Conservation (phyloP, 1,284 basidiomycete genomes). For the Bjerkandera adusta region DNA sequence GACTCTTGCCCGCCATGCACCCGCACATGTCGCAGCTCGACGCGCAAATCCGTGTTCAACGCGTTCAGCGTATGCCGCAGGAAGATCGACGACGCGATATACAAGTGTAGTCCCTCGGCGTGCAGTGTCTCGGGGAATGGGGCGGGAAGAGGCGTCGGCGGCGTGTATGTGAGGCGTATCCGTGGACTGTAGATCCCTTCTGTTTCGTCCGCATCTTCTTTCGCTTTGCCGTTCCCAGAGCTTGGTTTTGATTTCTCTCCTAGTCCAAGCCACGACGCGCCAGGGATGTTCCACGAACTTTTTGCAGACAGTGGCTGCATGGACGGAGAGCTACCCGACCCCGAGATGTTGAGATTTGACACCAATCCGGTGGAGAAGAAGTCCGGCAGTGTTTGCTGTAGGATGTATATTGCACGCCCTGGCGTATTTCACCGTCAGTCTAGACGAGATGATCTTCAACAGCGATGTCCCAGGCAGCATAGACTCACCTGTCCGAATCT, state of each 20-base stretch:
- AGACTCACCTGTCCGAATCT: constrained; percentile 58
- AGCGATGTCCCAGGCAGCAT: neutral
- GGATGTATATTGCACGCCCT: constrained; percentile 71
- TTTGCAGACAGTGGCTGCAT: too few species aligned
- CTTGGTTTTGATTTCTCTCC: neutral
- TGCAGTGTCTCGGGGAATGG: constrained; percentile 68
- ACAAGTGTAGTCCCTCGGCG: constrained; percentile 69
- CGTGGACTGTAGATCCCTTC: constrained; percentile 32
- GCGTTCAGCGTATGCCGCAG: constrained; percentile 72
- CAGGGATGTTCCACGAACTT: constrained; percentile 8
- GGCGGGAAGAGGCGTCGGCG: constrained; percentile 58
- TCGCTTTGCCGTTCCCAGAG: constrained; percentile 2
- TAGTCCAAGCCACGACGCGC: constrained; percentile 6
- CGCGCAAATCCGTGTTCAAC: constrained; percentile 61
- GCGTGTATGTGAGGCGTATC: constrained; percentile 49
- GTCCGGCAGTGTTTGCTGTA: constrained; percentile 66
- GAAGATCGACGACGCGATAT: constrained; percentile 67
- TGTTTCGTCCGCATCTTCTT: constrained; percentile 14
- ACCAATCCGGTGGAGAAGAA: constrained; percentile 71
- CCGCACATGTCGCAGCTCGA: constrained; percentile 46
- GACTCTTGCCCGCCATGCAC: constrained; percentile 15
- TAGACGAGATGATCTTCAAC: constrained; percentile 5
- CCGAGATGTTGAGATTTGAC: constrained; percentile 46
- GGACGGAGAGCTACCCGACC: neutral
- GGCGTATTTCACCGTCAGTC: constrained; percentile 32